These are phyloP conservation scores for Trichoderma hamatum DNA, from an alignment of 2,329 filamentous ascomycete genomes.

Conservation along the genomic window DNA sequence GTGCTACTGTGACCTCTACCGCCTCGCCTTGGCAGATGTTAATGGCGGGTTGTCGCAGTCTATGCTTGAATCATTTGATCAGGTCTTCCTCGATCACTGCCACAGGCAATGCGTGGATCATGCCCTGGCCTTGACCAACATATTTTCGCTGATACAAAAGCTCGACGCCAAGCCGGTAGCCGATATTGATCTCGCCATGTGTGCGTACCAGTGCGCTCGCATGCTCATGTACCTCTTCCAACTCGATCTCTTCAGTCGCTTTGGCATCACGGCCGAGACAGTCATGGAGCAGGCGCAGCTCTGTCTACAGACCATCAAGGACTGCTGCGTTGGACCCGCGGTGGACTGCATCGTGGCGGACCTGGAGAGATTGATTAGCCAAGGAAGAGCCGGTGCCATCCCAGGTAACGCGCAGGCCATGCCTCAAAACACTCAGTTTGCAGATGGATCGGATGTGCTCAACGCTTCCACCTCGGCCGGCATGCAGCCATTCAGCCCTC, in stretches of 20 bases:
- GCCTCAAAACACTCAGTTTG: constrained; percentile 33
- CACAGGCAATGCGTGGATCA: constrained; percentile 57
- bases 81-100: constrained; percentile 53
- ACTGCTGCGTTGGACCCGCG: constrained; percentile 55
- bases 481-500: constrained; percentile 8
- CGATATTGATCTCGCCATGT: constrained; percentile 58
- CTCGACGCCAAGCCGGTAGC: constrained; percentile 56
- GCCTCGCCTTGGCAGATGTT: constrained; percentile 55
- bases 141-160: constrained; percentile 56
- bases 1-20: constrained; percentile 61
- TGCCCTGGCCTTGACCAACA: constrained; percentile 57
- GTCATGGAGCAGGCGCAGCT: constrained; percentile 54
- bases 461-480: neutral
- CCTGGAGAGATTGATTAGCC: constrained; percentile 54
- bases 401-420: constrained; percentile 28
- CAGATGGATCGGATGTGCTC: constrained; percentile 38
- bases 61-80: constrained; percentile 51
- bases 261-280: constrained; percentile 49
- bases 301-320: constrained; percentile 54
- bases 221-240: constrained; percentile 57
- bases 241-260: constrained; percentile 45
- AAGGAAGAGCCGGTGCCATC: constrained; percentile 28
- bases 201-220: constrained; percentile 58
- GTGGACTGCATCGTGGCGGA: constrained; percentile 52
- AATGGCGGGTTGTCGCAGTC: constrained; percentile 53